phyloP scores from a whole-genome alignment of 2,329 filamentous ascomycete species.

The Fusarium coicis region DNA sequence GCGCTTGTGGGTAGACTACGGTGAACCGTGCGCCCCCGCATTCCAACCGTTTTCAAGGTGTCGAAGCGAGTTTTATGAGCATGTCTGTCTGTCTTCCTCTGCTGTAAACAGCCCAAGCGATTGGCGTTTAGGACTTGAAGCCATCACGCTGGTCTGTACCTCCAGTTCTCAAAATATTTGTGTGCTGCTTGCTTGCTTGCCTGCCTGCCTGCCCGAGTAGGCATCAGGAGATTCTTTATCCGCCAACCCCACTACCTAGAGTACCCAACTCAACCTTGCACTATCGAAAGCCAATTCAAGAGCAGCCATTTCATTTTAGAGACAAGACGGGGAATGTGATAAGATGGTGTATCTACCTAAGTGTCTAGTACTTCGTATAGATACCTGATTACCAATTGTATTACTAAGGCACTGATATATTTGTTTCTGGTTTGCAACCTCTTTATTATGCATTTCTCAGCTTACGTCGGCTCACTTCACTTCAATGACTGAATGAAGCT shows the following conservation, averaged over 20 bases:
- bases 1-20: not conserved
- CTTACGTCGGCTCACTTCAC: not conserved
- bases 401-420: not conserved
- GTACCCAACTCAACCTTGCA: constrained; percentile 3
- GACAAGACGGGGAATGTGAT: not conserved
- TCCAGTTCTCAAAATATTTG: not conserved
- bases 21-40: constrained; percentile 38
- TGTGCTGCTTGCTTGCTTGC: not conserved
- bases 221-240: not conserved
- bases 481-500: not conserved
- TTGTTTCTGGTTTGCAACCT: not conserved
- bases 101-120: not conserved
- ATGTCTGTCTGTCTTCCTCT: not conserved
- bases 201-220: not conserved
- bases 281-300: not conserved
- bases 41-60: constrained; percentile 31
- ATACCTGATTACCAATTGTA: not conserved
- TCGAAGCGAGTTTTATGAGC: not conserved
- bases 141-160: too few relatives aligned
- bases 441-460: not conserved
- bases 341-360: not conserved
- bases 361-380: too few relatives aligned
- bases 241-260: not conserved
- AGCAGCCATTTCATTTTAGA: not conserved
- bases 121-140: too few relatives aligned